Base-by-base conservation (phyloP, 352 stramenopile species). In the Phytophthora hibernalis region DNA sequence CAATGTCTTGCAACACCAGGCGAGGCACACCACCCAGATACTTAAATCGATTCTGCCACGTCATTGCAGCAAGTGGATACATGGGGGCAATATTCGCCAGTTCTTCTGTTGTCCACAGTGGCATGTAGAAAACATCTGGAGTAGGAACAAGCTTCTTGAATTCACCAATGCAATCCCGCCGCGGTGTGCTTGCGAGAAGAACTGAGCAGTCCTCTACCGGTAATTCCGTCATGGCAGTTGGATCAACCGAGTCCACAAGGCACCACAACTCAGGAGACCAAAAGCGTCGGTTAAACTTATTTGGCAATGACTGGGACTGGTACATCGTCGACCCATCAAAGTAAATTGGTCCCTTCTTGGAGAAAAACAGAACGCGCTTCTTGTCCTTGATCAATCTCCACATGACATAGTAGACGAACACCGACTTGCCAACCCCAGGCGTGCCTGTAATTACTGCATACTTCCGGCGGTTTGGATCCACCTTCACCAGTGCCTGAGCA, bases 381-480 rank as follows among this genome's bases (percentile, higher is more conserved):
- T 68, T 68, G 3, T 61, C 54, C 57, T 73, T 62, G 52, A 79
- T 71, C n/a, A n/a, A n/a, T n/a, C n/a, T n/a, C n/a, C n/a, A n/a
- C n/a, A n/a, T n/a, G n/a, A n/a, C n/a, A n/a, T n/a, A n/a, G n/a
- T n/a, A n/a, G n/a, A n/a, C n/a, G n/a, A n/a, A n/a, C n/a, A n/a
- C n/a, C n/a, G n/a, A 79, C 49, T 79, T 79, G 10, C 67, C 67
- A 61, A 65, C 49, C 18, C 71, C 66, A 60, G 62, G 61, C 20
- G 72, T 74, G 30, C 66, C 72, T 22, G 67, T 79, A 44, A 79
- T 35, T 31, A 79, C 45, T 30, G 57, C 68, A 66, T 73, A 73
- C 49, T 76, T 76, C 6, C 18, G 55, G 33, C 55, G 16, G 20
- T 18, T 59, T 43, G 43, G n/a, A 54, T 62, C 47, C 26, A 11